Evolutionary conservation across 1,284 basidiomycete species (phyloP), one percentile per base, ranked within the genome.

Genomic region (Sporisorium reilianum): DNA sequence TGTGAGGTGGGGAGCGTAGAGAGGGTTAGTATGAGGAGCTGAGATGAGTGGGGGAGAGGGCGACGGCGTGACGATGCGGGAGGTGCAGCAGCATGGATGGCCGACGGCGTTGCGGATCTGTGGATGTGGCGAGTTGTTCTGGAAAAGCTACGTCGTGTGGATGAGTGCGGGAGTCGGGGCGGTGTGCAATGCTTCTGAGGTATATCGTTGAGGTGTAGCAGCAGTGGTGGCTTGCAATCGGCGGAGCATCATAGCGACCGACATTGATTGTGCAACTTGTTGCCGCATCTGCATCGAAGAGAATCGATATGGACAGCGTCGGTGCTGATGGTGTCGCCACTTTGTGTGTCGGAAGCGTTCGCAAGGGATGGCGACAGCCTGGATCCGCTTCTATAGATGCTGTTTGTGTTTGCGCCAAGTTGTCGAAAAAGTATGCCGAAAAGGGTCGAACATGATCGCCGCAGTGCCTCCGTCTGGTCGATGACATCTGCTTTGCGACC

Each of bases 1-100:
- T 82, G 65, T 62, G 30, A 9, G 23, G 34, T 3, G 46, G 16
- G 28, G 42, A 18, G 46, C 9, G 28, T 36, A 18, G 1, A 26
- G 14, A 12, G 16, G 46, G 55, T 58, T 26, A 53, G 63, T 23
- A 18, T 49, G 34, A 25, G 16, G 26, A 14, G 38, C 22, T 22
- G 30, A 41, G 44, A 20, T n/a, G n/a, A n/a, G n/a, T n/a, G n/a
- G n/a, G n/a, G n/a, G n/a, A n/a, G n/a, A n/a, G n/a, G n/a, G n/a
- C n/a, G n/a, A n/a, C n/a, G n/a, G n/a, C n/a, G n/a, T n/a, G 38
- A 20, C 1, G n/a, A 9, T 34, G 30, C n/a, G 16, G n/a, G 23
- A 41, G 5, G 26, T 20, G 46, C 46, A 48, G 28, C 46, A 48
- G 46, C 28, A 48, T 48, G 46, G n/a, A 9, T n/a, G n/a, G 38